Conservation (phyloP, 768 basidiomycete species). For the Myochromella boudieri region DNA sequence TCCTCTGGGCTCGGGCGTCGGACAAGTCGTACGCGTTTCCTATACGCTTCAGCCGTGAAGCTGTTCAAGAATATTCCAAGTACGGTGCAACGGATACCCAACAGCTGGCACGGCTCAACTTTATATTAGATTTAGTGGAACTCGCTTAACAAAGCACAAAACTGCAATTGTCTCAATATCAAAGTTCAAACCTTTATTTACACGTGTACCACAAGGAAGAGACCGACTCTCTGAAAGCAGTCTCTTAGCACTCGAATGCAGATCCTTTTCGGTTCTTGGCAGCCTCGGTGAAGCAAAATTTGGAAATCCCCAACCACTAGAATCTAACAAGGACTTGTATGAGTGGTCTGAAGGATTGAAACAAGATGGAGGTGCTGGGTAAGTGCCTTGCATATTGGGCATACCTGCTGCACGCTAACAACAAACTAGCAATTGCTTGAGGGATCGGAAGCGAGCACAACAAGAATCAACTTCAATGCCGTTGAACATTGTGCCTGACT, state of each 20-base stretch:
- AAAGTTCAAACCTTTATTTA: conserved; percentile 49
- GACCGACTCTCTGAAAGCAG: conserved; percentile 37
- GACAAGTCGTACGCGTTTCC: conserved; percentile 54
- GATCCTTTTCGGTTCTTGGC: conserved; percentile 40
- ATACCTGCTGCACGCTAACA: neutral
- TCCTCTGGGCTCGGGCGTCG: conserved; percentile 63
- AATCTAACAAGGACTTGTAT: conserved; percentile 37
- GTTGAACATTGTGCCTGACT: neutral
- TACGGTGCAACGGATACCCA: conserved; percentile 20
- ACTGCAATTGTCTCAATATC: conserved; percentile 48
- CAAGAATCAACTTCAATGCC: conserved; percentile 5
- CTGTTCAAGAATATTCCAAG: conserved; percentile 43
- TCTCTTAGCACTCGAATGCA: conserved; percentile 57
- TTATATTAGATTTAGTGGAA: conserved; percentile 19
- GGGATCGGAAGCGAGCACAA: conserved; percentile 39
- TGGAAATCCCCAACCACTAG: conserved; percentile 50
- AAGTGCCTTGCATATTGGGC: conserved; percentile 26
- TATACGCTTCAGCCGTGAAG: conserved; percentile 54
- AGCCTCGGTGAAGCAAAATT: conserved; percentile 44
- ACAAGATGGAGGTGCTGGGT: conserved; percentile 62
- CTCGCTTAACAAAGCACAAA: conserved; percentile 43
- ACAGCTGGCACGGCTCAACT: neutral
- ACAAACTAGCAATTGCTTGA: conserved; percentile 40
- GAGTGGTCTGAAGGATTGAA: conserved; percentile 60
- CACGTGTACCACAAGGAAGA: conserved; percentile 47